Base-by-base conservation (phyloP, 176 grass and related monocot species). In the Secale cereale region DNA sequence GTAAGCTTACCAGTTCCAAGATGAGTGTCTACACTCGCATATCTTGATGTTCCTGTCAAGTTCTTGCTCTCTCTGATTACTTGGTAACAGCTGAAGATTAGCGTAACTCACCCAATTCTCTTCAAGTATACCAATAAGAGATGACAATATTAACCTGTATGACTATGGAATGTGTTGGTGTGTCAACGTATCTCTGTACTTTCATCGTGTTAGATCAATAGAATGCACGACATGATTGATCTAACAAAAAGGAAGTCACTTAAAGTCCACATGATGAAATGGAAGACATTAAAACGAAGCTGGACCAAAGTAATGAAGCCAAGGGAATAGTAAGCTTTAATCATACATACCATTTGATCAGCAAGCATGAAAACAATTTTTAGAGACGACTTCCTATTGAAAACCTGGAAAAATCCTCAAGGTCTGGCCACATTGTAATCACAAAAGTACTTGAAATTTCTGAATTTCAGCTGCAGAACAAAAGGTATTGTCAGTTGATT, bases 341-440 rank as follows among this genome's bases (percentile, higher is more conserved):
- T 5, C 25, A 12, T 23, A 41, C 69, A 72, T 72, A 94, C 93
- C 87, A 95, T 88, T 89, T 95, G 88, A 83, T 92, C 93, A 30
- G 90, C 93, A 72, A 95, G 90, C 85, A 95, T 92, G 54, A 95
- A 86, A 80, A 90, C 90, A 78, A 88, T 92, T 89, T 95, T 95
- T 13, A 95, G 82, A 84, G 93, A 88, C 61, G 92, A 78, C 70
- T 92, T 92, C 65, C 90, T 86, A 56, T 88, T 95, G 90, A 95
- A 57, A 92, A 95, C 23, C 90, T 91, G 85, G 10, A 40, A 25
- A 95, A 50, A 79, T 95, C 90, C 81, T 95, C 93, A 48, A 95
- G 76, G 67, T 90, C 92, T 77, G 88, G 88, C 45, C 90, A 92
- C 88, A 87, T 92, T 95, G 79, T 95, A 91, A 78, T 95, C 79